Conservation (phyloP, 345 rosid species). For the Dipteronia dyeriana region DNA sequence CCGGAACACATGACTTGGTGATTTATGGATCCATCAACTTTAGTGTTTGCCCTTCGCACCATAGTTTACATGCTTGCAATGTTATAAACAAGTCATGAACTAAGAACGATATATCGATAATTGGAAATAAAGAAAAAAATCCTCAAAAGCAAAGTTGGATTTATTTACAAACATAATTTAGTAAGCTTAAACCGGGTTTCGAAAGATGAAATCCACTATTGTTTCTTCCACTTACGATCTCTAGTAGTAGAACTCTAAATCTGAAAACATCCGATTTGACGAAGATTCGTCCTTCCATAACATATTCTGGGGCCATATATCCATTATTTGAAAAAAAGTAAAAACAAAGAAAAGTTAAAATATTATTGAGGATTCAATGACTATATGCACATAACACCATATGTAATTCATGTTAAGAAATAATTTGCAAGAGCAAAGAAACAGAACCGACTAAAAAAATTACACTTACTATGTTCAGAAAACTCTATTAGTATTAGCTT, state of each 20-base stretch:
- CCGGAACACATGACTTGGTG: too few species aligned
- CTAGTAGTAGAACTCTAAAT: constrained; percentile 58
- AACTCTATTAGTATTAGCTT: constrained; percentile 1
- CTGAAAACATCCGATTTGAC: constrained; percentile 59
- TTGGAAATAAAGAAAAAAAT: not conserved
- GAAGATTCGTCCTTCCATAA: constrained; percentile 43
- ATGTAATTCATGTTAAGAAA: too few species aligned
- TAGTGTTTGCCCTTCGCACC: constrained; percentile 47
- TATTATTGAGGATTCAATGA: too few species aligned
- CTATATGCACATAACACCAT: too few species aligned
- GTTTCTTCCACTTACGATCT: constrained; percentile 47
- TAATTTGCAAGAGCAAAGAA: too few species aligned
- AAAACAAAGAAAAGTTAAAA: too few species aligned
- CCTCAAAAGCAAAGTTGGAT: too few species aligned
- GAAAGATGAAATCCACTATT: constrained; percentile 28
- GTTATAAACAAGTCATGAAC: too few species aligned
- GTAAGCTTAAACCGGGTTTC: constrained; percentile 30
- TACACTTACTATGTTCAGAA: constrained; percentile 34
- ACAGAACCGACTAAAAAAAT: not conserved
- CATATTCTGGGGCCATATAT: too few species aligned
- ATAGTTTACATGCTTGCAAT: constrained; percentile 55
- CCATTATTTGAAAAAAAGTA: constrained; percentile 30
- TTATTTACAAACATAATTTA: not conserved
- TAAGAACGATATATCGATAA: not conserved
- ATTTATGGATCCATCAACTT: constrained; percentile 50